Evolutionary conservation across 305 asterid genomes (phyloP), one percentile per base, ranked within the genome.

Genomic region (Caryopteris hybrid): DNA sequence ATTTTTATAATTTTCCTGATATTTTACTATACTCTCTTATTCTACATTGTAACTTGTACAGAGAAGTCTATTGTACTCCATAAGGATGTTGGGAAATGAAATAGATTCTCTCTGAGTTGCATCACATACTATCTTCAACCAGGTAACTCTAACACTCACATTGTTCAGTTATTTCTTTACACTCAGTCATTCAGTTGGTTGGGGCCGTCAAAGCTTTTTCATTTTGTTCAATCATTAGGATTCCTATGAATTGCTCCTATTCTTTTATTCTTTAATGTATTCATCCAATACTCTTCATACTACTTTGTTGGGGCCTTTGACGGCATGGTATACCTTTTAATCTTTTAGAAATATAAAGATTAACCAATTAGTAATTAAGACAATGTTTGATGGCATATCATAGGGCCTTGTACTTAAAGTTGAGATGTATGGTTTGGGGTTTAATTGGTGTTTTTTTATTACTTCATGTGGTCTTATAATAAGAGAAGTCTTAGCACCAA

Each of bases 81-180:
- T 93, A 97, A 81, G 83, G 74, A 88, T 90, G 80, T 85, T 84
- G 68, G 97, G 97, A 46, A 58, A 82, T 61, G 83, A 84, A 64
- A 82, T 84, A 75, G 88, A 84, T 59, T 76, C 88, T 68, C 91
- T 93, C 76, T 75, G 36, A 4, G 70, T 93, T 68, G 99, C 99
- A 69, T 90, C 99, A 16, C 97, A 97, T 61, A 93, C 99, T 25
- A 93, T 93, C 76, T 88, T 78, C 74, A 93, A 93, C 58, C 95
- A 90, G 98, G 98, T 93, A 78, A 65, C 47, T n/a, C 20, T 2
- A n/a, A n/a, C n/a, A n/a, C n/a, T n/a, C n/a, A n/a, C n/a, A n/a
- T 34, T 61, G 48, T 56, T 53, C 36, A 43, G 25, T 10, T 52
- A 38, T 21, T 39, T 56, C n/a, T n/a, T n/a, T n/a, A n/a, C n/a